Conservation (phyloP, 495 filamentous ascomycete species). For the Penicillium desertorum region DNA sequence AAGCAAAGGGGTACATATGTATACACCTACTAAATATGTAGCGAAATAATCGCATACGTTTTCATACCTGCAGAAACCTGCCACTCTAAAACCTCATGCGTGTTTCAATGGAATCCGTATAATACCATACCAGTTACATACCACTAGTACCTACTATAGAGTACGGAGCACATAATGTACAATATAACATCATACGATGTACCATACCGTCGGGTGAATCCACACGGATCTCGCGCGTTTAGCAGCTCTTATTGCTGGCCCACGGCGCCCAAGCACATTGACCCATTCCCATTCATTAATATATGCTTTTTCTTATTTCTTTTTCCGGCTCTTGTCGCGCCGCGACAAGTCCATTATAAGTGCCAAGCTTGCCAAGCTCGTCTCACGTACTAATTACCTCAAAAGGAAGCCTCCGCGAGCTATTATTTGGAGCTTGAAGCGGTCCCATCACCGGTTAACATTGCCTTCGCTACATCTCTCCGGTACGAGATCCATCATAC, state of each 20-base stretch:
- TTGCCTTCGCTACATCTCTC: not conserved
- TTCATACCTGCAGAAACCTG: not conserved
- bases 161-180: too few species aligned
- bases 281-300: not conserved
- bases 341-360: not conserved
- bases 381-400: not conserved
- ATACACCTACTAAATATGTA: not conserved
- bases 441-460: not conserved
- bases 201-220: not conserved
- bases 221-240: not conserved
- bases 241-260: not conserved
- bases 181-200: not conserved
- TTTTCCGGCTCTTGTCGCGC: conserved; percentile 11
- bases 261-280: not conserved
- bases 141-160: not conserved
- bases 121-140: not conserved
- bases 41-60: not conserved
- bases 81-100: not conserved
- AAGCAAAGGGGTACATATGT: not conserved
- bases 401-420: conserved; percentile 4
- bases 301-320: not conserved
- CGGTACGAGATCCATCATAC: not conserved
- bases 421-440: not conserved
- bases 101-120: not conserved
- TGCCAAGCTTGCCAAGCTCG: conserved; percentile 12